Evolutionary conservation across 148 eudicot species (phyloP), one percentile per base, ranked within the genome.

Genomic region (Gaultheria prostrata): DNA sequence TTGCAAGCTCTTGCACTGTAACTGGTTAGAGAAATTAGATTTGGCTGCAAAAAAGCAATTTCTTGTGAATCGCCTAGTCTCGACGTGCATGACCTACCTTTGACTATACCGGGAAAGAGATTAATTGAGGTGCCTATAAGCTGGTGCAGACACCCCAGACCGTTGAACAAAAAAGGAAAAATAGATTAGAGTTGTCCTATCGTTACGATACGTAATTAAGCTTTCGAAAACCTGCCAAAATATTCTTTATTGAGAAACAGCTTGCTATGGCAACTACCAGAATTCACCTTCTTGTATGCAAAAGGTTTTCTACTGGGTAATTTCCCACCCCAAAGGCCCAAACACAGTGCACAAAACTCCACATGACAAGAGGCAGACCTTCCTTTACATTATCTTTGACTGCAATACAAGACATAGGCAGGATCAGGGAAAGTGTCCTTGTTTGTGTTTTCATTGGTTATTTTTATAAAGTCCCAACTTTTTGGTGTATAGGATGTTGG

Each of bases 381-480:
- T 74, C 30, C 50, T 74, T 43, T 20, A 74, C 30, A 10, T 39
- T 21, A 43, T 74, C 77, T 67, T 71, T 39, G 49, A 74, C 30
- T 10, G 30, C 77, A 74, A 21, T 43, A 20, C 77, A 74, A 39
- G 77, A 74, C 49, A 74, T 74, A 51, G 77, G 77, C 77, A 21
- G 45, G 77, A 43, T 39, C 77, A 74, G 50, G 49, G n/a, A 20
- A 26, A 20, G n/a, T 9, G 71, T 74, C 77, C 77, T 74, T 20
- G 26, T 45, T 74, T 18, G 77, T 74, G 50, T 74, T 74, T 43
- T 50, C 4, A 20, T 45, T 73, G 50, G 49, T 20, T 35, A 17
- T 59, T 67, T 69, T 69, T 69, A 26, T 13, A 69, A 69, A 69
- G 1, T 30, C 39, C 26, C 43, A 39, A 63, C n/a, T 63, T n/a